A percentile compares a stretch with the other conserved stretches of the same genome.
These are phyloP conservation scores for Betula pendula DNA, from an alignment of 306 rosid species.

Conservation along the genomic window DNA sequence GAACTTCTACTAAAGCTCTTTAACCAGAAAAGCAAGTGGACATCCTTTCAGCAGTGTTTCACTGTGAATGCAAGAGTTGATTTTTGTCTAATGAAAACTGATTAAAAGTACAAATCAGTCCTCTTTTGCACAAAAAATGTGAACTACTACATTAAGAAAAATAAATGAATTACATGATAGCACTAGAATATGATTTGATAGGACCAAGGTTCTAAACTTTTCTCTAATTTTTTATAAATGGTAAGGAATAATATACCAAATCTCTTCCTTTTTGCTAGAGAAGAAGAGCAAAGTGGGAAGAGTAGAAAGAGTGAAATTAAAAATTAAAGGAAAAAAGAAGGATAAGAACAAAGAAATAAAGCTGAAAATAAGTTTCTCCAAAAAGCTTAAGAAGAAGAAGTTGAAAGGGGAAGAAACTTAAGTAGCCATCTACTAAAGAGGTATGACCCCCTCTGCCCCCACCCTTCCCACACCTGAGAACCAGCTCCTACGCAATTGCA, in stretches of 20 bases:
- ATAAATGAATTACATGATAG: too few species aligned
- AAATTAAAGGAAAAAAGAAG: too few species aligned
- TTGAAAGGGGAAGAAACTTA: neutral
- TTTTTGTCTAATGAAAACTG: neutral
- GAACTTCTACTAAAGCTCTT: neutral
- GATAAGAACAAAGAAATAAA: neutral
- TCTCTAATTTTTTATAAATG: too few species aligned
- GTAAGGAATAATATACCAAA: too few species aligned
- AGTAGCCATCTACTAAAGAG: neutral
- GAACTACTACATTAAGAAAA: neutral
- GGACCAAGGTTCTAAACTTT: too few species aligned
- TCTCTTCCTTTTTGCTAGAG: too few species aligned
- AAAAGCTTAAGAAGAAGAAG: neutral
- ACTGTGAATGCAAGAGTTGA: neutral
- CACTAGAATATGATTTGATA: too few species aligned
- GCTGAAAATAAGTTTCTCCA: neutral
- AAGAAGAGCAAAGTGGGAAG: neutral
- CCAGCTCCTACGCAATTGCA: too few species aligned
- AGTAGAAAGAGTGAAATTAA: too few species aligned
- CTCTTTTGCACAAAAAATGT: neutral
- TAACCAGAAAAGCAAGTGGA: neutral
- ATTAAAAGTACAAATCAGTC: neutral
- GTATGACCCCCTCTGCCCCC: neutral
- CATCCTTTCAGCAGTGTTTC: neutral
- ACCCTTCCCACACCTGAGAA: too few species aligned